Conservation (phyloP, 2,329 filamentous ascomycete species). For the Claviceps sp. region DNA sequence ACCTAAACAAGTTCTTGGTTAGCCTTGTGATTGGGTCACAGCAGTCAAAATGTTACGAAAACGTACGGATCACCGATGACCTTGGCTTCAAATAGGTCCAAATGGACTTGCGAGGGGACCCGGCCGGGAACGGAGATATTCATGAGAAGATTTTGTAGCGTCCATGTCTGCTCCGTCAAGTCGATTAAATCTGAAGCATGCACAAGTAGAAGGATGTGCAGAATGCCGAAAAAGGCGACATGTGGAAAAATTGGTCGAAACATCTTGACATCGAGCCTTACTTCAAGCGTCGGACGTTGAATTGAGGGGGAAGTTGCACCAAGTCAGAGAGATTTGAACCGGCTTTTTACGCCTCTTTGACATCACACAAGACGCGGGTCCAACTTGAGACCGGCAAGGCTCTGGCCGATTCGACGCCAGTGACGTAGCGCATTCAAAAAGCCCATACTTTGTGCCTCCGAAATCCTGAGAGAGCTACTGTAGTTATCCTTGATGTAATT, state of each 20-base stretch:
- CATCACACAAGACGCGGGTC: too few relatives aligned
- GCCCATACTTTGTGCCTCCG: too few relatives aligned
- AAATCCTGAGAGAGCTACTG: too few relatives aligned
- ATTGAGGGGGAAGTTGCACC: too few relatives aligned
- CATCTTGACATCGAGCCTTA: background rate
- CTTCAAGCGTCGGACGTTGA: too few relatives aligned
- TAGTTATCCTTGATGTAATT: too few relatives aligned
- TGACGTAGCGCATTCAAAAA: too few relatives aligned
- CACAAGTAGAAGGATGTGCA: background rate
- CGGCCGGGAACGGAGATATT: slow-evolving; percentile 30
- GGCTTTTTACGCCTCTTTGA: too few relatives aligned
- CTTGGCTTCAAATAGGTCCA: slow-evolving; percentile 40
- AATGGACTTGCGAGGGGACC: slow-evolving; percentile 44
- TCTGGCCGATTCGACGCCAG: too few relatives aligned
- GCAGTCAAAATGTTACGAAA: slow-evolving; percentile 1
- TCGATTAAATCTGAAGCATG: background rate
- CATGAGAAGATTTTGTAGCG: slow-evolving; percentile 8
- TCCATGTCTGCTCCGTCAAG: slow-evolving; percentile 5
- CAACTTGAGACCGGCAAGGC: too few relatives aligned
- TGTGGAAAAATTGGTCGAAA: background rate
- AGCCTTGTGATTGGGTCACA: background rate
- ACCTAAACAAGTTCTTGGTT: slow-evolving; percentile 14
- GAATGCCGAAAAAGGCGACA: background rate
- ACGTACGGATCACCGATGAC: slow-evolving; percentile 34
- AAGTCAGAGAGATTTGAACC: too few relatives aligned